Conservation (phyloP, 192 early-diverging fungal species). For the Lunasporangiospora selenospora region DNA sequence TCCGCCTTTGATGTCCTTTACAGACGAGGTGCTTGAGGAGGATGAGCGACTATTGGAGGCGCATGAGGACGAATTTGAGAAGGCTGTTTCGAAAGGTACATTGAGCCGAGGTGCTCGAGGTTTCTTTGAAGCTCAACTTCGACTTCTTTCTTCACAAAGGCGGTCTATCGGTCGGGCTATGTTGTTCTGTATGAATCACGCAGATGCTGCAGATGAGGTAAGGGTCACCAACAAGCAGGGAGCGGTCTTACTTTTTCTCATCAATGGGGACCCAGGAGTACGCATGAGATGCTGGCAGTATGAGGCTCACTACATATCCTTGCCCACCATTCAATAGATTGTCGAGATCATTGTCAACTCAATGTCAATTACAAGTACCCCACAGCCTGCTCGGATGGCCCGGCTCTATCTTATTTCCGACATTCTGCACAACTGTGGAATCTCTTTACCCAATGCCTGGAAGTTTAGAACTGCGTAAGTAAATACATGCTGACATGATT, state of each 20-base stretch:
- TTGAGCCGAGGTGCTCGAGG: conserved; percentile 55
- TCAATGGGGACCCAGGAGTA: neutral
- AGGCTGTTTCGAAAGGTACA: conserved; percentile 49
- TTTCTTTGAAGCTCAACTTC: conserved; percentile 53
- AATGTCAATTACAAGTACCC: conserved; percentile 61
- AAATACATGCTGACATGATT: no score
- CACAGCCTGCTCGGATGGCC: conserved; percentile 69
- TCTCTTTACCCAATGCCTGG: conserved; percentile 87
- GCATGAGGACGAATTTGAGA: conserved; percentile 52
- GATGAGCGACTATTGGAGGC: conserved; percentile 50
- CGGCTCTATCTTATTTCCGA: conserved; percentile 89
- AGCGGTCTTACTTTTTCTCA: neutral
- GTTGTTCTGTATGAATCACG: conserved; percentile 84
- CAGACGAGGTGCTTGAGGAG: conserved; percentile 71
- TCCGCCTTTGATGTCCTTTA: conserved; percentile 78
- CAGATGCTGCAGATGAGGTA: conserved; percentile 80
- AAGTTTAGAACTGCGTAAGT: conserved; percentile 70
- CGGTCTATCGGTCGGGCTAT: conserved; percentile 78
- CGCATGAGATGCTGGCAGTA: no score
- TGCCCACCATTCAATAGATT: conserved; percentile 51
- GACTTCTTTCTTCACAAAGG: conserved; percentile 53
- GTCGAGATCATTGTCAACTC: conserved; percentile 69
- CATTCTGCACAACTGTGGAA: conserved; percentile 87
- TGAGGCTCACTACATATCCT: neutral
- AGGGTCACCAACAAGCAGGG: no score